phyloP scores from a whole-genome alignment of 2,329 filamentous ascomycete species.

The Tympanopsis confertula region DNA sequence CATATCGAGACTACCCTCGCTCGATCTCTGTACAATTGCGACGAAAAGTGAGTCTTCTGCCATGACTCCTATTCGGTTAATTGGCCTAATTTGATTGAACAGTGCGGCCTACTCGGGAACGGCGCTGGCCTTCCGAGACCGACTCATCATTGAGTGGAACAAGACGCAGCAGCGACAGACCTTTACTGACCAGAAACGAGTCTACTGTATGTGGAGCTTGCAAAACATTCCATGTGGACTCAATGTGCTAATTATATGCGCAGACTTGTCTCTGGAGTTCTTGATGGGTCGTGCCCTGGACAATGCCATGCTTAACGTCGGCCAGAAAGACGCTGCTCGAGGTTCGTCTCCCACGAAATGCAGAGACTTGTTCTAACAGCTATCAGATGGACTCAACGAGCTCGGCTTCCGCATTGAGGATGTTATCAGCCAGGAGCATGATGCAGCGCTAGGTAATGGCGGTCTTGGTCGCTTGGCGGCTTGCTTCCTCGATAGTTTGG shows the following conservation, averaged over 20 bases:
- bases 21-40: constrained; percentile 94
- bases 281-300: constrained; percentile 92
- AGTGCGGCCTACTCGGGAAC: constrained; percentile 82
- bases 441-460: constrained; percentile 91
- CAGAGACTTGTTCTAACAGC: constrained; percentile 5
- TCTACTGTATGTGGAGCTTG: too few relatives aligned
- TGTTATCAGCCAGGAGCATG: constrained; percentile 85
- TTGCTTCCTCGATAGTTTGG: constrained; percentile 92
- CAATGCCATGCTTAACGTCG: constrained; percentile 96
- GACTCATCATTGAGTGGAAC: constrained; percentile 92
- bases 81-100: too few relatives aligned
- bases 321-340: constrained; percentile 72
- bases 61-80: neutral
- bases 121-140: constrained; percentile 82
- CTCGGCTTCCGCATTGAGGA: constrained; percentile 97
- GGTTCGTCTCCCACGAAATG: constrained; percentile 34
- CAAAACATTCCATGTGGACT: too few relatives aligned
- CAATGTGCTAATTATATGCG: too few relatives aligned
- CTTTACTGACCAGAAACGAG: constrained; percentile 76
- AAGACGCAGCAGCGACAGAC: constrained; percentile 95
- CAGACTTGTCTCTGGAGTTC: constrained; percentile 89
- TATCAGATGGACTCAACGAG: constrained; percentile 66
- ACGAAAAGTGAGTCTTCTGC: constrained; percentile 48
- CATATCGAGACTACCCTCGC: constrained; percentile 95
- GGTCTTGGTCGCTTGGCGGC: constrained; percentile 88